Conservation (phyloP, 106 monocot species). For the Cymbidium sinense region DNA sequence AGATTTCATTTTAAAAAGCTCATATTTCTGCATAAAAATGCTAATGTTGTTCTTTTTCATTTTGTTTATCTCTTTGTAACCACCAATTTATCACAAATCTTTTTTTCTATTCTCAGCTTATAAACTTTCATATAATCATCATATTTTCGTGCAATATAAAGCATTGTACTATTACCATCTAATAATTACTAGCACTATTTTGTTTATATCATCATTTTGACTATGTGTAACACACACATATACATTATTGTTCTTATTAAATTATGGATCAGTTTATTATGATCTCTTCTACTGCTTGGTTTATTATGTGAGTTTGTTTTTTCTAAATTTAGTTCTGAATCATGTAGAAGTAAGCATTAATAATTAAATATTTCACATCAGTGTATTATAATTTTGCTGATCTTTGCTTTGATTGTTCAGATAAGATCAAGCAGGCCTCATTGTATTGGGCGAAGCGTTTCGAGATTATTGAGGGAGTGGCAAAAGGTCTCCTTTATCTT, state of each 20-base stretch:
- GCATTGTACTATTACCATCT: too few species aligned
- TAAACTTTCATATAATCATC: too few species aligned
- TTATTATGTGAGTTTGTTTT: not conserved
- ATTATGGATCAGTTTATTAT: not conserved
- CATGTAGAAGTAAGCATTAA: not conserved
- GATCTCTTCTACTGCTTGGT: not conserved
- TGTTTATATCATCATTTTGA: too few species aligned
- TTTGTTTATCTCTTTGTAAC: too few species aligned
- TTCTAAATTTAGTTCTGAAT: not conserved
- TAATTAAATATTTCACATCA: not conserved
- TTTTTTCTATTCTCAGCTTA: too few species aligned
- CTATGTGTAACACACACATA: too few species aligned
- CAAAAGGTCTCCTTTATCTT: slow-evolving; percentile 9
- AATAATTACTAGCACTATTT: too few species aligned
- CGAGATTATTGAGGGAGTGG: not conserved
- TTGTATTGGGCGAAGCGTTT: not conserved
- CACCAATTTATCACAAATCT: too few species aligned
- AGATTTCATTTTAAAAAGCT: too few species aligned
- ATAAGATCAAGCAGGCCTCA: not conserved
- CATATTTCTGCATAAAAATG: too few species aligned
- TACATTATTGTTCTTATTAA: not conserved
- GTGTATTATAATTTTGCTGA: not conserved
- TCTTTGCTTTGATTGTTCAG: not conserved
- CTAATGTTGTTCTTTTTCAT: too few species aligned
- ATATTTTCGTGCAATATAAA: too few species aligned